Percentiles rank a stretch among this genome's conserved stretches.
phyloP scores from a whole-genome alignment of 2,329 filamentous ascomycete species.

The Paraphaeosphaeria sporulosa region DNA sequence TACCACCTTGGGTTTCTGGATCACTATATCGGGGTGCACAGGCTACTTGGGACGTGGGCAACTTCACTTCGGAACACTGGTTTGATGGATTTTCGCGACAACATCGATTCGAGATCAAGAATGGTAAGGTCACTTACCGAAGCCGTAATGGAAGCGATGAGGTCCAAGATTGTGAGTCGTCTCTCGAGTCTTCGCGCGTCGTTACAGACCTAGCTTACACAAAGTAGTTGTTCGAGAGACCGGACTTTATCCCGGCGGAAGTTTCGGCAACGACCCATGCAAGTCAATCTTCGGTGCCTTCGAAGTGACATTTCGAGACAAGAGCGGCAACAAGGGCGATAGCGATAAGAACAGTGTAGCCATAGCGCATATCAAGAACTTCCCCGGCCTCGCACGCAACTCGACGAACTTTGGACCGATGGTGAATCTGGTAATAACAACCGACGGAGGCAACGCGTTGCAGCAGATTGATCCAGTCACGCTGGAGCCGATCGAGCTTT shows the following conservation, averaged over 20 bases:
- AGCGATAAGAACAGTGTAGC: not conserved
- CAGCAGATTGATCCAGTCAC: slow-evolving; percentile 16
- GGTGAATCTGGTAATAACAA: slow-evolving; percentile 14
- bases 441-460: slow-evolving; percentile 9
- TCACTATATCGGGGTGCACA: slow-evolving; percentile 18
- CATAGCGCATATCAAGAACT: slow-evolving; percentile 13
- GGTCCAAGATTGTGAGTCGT: slow-evolving; percentile 10
- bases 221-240: slow-evolving; percentile 12
- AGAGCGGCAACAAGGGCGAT: slow-evolving; percentile 8
- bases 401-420: slow-evolving; percentile 19
- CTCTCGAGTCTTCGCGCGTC: not conserved
- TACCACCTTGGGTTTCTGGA: slow-evolving; percentile 14
- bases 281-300: slow-evolving; percentile 18
- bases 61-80: slow-evolving; percentile 17
- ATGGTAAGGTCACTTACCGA: slow-evolving; percentile 13
- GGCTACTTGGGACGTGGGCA: slow-evolving; percentile 16
- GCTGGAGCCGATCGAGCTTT: slow-evolving; percentile 19
- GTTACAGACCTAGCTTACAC: not conserved
- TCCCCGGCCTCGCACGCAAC: slow-evolving; percentile 18
- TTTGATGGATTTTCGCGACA: slow-evolving; percentile 19
- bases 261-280: slow-evolving; percentile 17
- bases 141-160: slow-evolving; percentile 16
- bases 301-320: slow-evolving; percentile 13
- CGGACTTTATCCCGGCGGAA: slow-evolving; percentile 7
- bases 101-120: slow-evolving; percentile 17